Percentiles rank a stretch among this genome's conserved stretches.
phyloP scores from a whole-genome alignment of 257 asterid species.

The Fraxinus anomala region DNA sequence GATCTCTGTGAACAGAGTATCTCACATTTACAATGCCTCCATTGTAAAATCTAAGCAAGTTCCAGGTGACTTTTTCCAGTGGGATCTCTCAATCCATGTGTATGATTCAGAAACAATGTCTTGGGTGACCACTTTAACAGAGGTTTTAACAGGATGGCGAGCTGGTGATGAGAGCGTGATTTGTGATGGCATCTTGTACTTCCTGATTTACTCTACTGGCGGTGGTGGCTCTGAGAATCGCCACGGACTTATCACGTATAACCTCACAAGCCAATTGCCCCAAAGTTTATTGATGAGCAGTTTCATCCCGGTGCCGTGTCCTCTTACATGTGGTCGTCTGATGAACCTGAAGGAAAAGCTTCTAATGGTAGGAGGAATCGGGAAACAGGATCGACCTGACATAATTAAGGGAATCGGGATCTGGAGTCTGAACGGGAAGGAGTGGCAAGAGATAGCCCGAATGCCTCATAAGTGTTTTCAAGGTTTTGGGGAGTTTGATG shows the following conservation, averaged over 20 bases:
- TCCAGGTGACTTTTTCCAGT: conserved; percentile 69
- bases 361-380: conserved; percentile 94
- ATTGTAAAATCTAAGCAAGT: conserved; percentile 84
- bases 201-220: conserved; percentile 73
- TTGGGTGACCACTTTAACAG: conserved; percentile 62
- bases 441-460: conserved; percentile 78
- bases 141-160: conserved; percentile 80
- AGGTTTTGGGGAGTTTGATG: conserved; percentile 96
- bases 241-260: conserved; percentile 69
- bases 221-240: conserved; percentile 63
- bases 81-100: conserved; percentile 82
- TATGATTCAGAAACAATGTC: conserved; percentile 57
- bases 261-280: conserved; percentile 44
- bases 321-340: conserved; percentile 92
- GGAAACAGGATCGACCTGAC: conserved; percentile 78
- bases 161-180: conserved; percentile 93
- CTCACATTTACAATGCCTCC: conserved; percentile 49
- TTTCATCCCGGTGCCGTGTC: conserved; percentile 74
- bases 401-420: conserved; percentile 89
- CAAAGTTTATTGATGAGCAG: conserved; percentile 56
- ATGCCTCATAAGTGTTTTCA: conserved; percentile 91
- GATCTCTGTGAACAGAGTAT: conserved; percentile 43
- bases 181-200: conserved; percentile 69
- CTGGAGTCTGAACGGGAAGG: conserved; percentile 73
- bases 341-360: conserved; percentile 82